Conservation (phyloP, 768 basidiomycete species). For the Mycena indigotica region DNA sequence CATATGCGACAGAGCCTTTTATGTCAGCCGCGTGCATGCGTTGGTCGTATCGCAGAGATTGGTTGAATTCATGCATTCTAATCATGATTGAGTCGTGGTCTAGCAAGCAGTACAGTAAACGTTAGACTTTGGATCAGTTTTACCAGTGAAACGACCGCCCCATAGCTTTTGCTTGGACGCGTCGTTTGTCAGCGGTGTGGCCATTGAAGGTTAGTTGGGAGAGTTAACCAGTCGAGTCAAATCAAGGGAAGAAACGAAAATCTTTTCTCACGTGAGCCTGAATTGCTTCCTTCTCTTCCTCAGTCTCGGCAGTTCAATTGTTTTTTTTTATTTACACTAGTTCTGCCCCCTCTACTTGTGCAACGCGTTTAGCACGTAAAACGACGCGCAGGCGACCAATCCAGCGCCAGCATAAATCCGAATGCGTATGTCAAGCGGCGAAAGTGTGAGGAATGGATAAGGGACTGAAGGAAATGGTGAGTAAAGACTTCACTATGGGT, state of each 20-base stretch:
- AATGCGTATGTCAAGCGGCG: slow-evolving; percentile 50
- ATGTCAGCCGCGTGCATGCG: slow-evolving; percentile 94
- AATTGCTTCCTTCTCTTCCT: too few relatives aligned
- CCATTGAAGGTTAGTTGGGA: neutral
- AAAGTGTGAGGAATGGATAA: slow-evolving; percentile 79
- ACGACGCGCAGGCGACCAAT: slow-evolving; percentile 53
- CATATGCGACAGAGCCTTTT: slow-evolving; percentile 92
- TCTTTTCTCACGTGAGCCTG: too few relatives aligned
- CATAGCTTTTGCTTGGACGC: slow-evolving; percentile 75
- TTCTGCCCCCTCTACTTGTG: slow-evolving; percentile 35
- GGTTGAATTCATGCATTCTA: slow-evolving; percentile 98
- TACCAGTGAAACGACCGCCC: slow-evolving; percentile 88
- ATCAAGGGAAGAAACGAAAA: too few relatives aligned
- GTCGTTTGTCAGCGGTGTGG: slow-evolving; percentile 18
- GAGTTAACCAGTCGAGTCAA: neutral
- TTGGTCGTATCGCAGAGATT: slow-evolving; percentile 92
- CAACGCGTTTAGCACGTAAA: slow-evolving; percentile 60
- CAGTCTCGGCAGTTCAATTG: too few relatives aligned
- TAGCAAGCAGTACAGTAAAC: neutral
- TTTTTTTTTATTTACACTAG: neutral
- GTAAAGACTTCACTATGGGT: slow-evolving; percentile 1
- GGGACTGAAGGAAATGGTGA: slow-evolving; percentile 53
- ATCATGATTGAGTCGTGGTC: slow-evolving; percentile 20
- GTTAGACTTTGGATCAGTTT: slow-evolving; percentile 82
- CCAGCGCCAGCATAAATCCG: slow-evolving; percentile 61